These are phyloP conservation scores for Cryptococcus hybrid DNA, from an alignment of 1,284 basidiomycete species.

Conservation along the genomic window DNA sequence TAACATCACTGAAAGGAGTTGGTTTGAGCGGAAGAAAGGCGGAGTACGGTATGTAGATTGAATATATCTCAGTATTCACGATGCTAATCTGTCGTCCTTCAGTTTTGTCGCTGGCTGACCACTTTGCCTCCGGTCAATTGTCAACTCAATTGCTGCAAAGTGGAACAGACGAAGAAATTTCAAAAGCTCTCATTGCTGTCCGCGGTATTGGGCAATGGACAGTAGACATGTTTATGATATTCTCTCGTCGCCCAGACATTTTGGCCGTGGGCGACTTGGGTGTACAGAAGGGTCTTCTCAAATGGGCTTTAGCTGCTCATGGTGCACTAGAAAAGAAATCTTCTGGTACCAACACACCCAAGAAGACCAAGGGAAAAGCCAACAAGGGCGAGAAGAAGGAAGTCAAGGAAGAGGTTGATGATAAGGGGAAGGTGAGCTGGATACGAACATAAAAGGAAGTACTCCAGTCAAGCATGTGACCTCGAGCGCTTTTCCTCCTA, in stretches of 20 bases:
- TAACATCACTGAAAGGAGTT: slow-evolving; percentile 62
- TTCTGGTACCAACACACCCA: slow-evolving; percentile 48
- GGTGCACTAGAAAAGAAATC: slow-evolving; percentile 33
- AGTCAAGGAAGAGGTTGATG: slow-evolving; percentile 9
- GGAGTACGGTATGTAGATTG: slow-evolving; percentile 66
- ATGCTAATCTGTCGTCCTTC: background rate
- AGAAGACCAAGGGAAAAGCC: slow-evolving; percentile 50
- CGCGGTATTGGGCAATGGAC: slow-evolving; percentile 67
- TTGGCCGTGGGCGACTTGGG: slow-evolving; percentile 79
- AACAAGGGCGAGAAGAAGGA: slow-evolving; percentile 21
- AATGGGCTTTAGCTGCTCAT: slow-evolving; percentile 71
- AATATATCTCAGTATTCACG: background rate
- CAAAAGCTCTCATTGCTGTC: slow-evolving; percentile 70
- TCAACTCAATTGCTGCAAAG: slow-evolving; percentile 67
- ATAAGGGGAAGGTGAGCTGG: slow-evolving; percentile 25
- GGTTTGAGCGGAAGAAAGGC: slow-evolving; percentile 78
- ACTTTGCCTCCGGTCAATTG: slow-evolving; percentile 74
- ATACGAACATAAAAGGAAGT: slow-evolving; percentile 8
- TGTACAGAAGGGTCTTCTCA: slow-evolving; percentile 71
- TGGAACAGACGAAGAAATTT: slow-evolving; percentile 70
- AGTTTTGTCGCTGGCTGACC: slow-evolving; percentile 73
- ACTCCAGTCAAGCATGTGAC: slow-evolving; percentile 6
- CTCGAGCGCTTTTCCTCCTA: slow-evolving; percentile 18
- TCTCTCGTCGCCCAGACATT: slow-evolving; percentile 77
- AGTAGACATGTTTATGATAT: slow-evolving; percentile 89